Conservation (phyloP, 164 flowering plant genomes). For the Piper longum region DNA sequence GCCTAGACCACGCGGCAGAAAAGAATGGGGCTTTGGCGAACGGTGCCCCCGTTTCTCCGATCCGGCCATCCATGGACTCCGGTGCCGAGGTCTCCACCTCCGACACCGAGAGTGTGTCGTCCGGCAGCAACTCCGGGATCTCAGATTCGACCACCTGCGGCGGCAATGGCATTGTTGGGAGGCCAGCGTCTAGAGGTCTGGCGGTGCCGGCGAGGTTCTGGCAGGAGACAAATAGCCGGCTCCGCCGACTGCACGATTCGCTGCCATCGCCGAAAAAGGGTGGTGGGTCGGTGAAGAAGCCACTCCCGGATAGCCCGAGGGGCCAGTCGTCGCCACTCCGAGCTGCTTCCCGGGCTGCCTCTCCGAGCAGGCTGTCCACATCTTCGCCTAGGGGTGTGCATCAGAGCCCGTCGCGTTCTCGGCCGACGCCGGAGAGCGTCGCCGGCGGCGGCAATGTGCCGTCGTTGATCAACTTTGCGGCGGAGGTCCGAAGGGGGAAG, state of each 20-base stretch:
- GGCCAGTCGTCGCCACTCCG: conserved; percentile 49
- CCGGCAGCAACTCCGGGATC: conserved; percentile 78
- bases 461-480: conserved; percentile 44
- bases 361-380: conserved; percentile 44
- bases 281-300: conserved; percentile 27
- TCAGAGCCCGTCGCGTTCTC: conserved; percentile 44
- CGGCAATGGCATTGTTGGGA: conserved; percentile 8
- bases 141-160: conserved; percentile 24
- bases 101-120: conserved; percentile 90
- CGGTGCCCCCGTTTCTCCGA: conserved; percentile 20
- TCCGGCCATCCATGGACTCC: conserved; percentile 24
- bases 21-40: conserved; percentile 23
- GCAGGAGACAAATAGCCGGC: conserved; percentile 75
- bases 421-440: conserved; percentile 17
- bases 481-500: conserved; percentile 52
- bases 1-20: conserved; percentile 41
- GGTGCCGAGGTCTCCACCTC: conserved; percentile 52
- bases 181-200: conserved; percentile 35
- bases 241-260: conserved; percentile 66
- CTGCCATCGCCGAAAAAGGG: conserved; percentile 37
- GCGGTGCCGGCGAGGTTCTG: conserved; percentile 66
- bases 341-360: conserved; percentile 36
- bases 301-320: conserved; percentile 36
- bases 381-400: conserved; percentile 39
- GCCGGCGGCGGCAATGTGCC: conserved; percentile 21